A percentile compares a stretch with the other conserved stretches of the same genome.
Conservation (phyloP, 148 eudicot genomes). For the Nepenthes mirabilis region DNA sequence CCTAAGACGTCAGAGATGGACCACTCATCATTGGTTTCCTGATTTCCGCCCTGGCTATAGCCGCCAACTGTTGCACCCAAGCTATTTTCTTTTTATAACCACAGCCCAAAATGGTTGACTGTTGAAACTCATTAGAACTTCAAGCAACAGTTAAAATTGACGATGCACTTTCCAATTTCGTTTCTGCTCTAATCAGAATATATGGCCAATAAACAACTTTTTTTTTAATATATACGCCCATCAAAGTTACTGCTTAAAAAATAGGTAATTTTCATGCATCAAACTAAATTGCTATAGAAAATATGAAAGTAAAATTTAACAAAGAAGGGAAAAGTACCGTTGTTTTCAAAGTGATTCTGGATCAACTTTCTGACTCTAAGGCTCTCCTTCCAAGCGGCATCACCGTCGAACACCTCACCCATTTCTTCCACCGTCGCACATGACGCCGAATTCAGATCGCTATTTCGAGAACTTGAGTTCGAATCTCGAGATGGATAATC, state of each 20-base stretch:
- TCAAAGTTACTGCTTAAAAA: not conserved
- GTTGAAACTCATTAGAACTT: too few relatives aligned
- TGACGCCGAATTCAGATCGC: slow-evolving; percentile 7
- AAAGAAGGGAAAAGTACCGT: slow-evolving; percentile 27
- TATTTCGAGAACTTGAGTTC: slow-evolving; percentile 1
- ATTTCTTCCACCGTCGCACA: slow-evolving; percentile 83
- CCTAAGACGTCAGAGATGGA: too few relatives aligned
- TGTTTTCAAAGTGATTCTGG: slow-evolving; percentile 35
- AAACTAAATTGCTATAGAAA: not conserved
- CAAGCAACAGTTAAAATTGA: too few relatives aligned
- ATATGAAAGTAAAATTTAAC: not conserved
- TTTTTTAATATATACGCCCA: not conserved
- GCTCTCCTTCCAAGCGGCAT: slow-evolving; percentile 33
- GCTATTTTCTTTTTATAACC: too few relatives aligned
- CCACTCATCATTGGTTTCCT: too few relatives aligned
- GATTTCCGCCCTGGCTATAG: too few relatives aligned
- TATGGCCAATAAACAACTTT: too few relatives aligned
- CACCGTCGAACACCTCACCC: slow-evolving; percentile 37
- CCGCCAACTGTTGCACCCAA: too few relatives aligned
- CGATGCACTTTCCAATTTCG: too few relatives aligned
- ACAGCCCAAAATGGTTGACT: too few relatives aligned
- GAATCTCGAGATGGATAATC: slow-evolving; percentile 3
- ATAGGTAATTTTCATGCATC: not conserved
- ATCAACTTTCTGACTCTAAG: slow-evolving; percentile 39
- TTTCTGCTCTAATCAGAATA: too few relatives aligned